Base-by-base conservation (phyloP, 495 filamentous ascomycete species). In the Penicillium bialowiezense region DNA sequence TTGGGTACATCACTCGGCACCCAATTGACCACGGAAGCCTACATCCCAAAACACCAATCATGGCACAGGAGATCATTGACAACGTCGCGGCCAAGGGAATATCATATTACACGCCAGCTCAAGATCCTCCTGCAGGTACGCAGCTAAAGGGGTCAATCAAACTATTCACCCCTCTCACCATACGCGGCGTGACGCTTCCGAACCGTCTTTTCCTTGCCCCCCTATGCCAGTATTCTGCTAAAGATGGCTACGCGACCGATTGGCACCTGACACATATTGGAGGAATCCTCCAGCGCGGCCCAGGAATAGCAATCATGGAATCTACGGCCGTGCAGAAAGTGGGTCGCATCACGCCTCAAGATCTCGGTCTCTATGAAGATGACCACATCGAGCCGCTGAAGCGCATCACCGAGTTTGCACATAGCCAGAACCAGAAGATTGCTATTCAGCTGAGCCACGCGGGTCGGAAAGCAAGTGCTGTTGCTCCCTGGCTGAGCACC, bases 361-460 rank as follows among this genome's bases (percentile, higher is more conserved):
- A 84, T 57, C 61, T 70, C 6, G 87, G 87, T 1, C 64, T 90
- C 9, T 91, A 85, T 85, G 70, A 78, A 29, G 87, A 90, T 59
- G 70, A 66, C 0, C 87, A 89, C 50, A 78, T 87, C 54, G 80
- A 71, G 28, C 74, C 73, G 0, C 54, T 89, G 42, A 72, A 70
- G 51, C 64, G 75, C 10, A 69, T 85, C 34, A 69, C 78, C 18
- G 82, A 88, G 29, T 88, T 89, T 55, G 81, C 77, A 1, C 83
- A 89, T 59, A 76, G 73, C 47, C 85, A 88, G 60, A 68, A 67
- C 50, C 80, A 82, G 56, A 77, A 81, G 37, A 78, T 85, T 28
- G 86, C 72, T 17, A 77, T 90, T 45, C 86, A 90, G 63, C 50
- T 90, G 9, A 81, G 64, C n/a, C 88, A 90, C 57, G 85, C 86